phyloP scores from a whole-genome alignment of 2,329 filamentous ascomycete genomes.

The Sporothrix pseudoabietina region DNA sequence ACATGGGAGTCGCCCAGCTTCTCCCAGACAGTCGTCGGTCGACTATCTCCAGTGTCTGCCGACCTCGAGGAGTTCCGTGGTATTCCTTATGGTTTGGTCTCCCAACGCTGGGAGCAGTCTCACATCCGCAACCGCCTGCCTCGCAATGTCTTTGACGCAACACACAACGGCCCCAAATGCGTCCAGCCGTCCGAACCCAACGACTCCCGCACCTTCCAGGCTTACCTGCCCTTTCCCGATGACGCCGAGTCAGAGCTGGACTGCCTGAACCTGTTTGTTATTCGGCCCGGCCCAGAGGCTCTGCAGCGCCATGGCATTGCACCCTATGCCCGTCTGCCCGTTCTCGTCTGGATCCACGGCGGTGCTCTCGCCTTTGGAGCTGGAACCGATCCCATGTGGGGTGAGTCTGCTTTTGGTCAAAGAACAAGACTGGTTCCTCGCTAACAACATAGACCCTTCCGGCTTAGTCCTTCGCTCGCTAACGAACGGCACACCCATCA shows the following conservation, averaged over 20 bases:
- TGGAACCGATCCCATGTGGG: slow-evolving; percentile 22
- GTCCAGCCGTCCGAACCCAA: slow-evolving; percentile 14
- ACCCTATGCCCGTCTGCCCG: slow-evolving; percentile 11
- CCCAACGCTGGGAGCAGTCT: slow-evolving; percentile 26
- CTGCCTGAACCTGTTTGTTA: slow-evolving; percentile 24
- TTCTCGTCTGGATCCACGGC: slow-evolving; percentile 31
- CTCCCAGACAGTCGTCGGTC: slow-evolving; percentile 22
- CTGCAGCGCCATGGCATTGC: slow-evolving; percentile 3
- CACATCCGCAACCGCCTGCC: slow-evolving; percentile 24
- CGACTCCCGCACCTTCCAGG: slow-evolving; percentile 21
- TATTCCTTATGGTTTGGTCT: slow-evolving; percentile 25
- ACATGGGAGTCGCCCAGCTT: slow-evolving; percentile 2
- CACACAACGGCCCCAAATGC: slow-evolving; percentile 28
- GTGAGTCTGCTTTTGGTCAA: neutral
- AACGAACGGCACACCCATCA: neutral
- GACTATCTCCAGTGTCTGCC: slow-evolving; percentile 7
- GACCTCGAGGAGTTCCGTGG: slow-evolving; percentile 30
- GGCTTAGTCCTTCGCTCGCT: slow-evolving; percentile 25
- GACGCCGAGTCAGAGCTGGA: slow-evolving; percentile 26
- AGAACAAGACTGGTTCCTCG: neutral
- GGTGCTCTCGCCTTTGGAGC: slow-evolving; percentile 24
- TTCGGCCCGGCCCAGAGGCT: slow-evolving; percentile 23
- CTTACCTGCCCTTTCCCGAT: slow-evolving; percentile 27
- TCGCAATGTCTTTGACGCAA: slow-evolving; percentile 28
- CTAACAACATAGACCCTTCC: slow-evolving; percentile 18